A percentile compares a stretch with the other conserved stretches of the same genome.
These are phyloP conservation scores for Nakataea oryzae DNA, from an alignment of 2,329 filamentous ascomycete genomes.

Conservation along the genomic window DNA sequence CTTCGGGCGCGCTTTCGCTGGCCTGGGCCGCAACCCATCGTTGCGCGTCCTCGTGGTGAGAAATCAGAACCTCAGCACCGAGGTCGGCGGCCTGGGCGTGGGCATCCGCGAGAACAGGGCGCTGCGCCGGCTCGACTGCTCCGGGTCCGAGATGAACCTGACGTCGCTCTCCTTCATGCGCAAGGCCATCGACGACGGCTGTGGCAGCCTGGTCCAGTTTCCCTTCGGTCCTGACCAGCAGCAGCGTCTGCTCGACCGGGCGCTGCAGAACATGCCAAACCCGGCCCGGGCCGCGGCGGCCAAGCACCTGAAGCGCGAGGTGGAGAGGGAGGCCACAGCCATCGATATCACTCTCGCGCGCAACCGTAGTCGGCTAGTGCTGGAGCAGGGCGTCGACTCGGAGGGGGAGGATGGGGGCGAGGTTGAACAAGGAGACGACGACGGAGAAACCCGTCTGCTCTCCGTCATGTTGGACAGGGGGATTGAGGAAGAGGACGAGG, in stretches of 20 bases:
- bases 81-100: constrained; percentile 39
- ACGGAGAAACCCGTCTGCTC: neutral
- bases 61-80: constrained; percentile 44
- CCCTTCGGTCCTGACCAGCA: constrained; percentile 19
- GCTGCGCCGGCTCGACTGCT: constrained; percentile 42
- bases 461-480: neutral
- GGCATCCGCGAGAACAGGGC: constrained; percentile 37
- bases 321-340: neutral
- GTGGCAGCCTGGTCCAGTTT: constrained; percentile 29
- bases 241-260: constrained; percentile 13
- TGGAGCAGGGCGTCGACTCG: neutral
- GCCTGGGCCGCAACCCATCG: constrained; percentile 17
- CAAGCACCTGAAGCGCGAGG: constrained; percentile 5
- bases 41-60: constrained; percentile 39
- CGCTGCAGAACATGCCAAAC: constrained; percentile 10
- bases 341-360: neutral
- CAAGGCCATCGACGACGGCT: constrained; percentile 29
- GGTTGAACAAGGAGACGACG: neutral
- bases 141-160: constrained; percentile 43
- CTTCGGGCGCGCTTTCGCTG: constrained; percentile 35
- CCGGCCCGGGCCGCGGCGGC: constrained; percentile 5
- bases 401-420: neutral
- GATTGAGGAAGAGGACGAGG: neutral
- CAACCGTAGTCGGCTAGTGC: neutral
- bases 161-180: constrained; percentile 37